phyloP scores from a whole-genome alignment of 306 rosid species.

The Cucumis hystrix region DNA sequence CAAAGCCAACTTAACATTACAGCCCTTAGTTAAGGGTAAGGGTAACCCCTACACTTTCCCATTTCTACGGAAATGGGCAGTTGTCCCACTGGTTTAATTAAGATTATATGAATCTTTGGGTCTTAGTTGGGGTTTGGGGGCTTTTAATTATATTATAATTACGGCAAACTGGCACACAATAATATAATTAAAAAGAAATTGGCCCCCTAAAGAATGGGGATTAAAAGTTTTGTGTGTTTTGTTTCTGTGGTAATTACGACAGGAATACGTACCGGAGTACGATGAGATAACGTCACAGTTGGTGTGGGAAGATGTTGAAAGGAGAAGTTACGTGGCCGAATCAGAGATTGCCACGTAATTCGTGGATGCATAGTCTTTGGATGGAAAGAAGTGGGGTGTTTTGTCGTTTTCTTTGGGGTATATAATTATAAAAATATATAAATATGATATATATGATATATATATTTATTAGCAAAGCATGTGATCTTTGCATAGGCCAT shows the following conservation, averaged over 20 bases:
- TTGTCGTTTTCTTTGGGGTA: conserved; percentile 38
- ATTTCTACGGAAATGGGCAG: not conserved
- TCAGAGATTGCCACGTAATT: conserved; percentile 67
- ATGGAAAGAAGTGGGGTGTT: not conserved
- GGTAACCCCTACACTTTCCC: not conserved
- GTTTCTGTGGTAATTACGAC: conserved; percentile 8
- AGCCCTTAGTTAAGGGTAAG: not conserved
- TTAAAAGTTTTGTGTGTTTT: not conserved
- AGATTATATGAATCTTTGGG: not conserved
- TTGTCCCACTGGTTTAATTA: not conserved
- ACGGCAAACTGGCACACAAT: not conserved
- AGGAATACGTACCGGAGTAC: conserved; percentile 83
- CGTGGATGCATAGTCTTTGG: not conserved
- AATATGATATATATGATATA: not conserved
- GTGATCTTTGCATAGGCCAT: conserved; percentile 2
- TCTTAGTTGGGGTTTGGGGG: not conserved
- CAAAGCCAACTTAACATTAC: not conserved
- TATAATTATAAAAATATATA: conserved; percentile 11
- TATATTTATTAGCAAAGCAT: not conserved
- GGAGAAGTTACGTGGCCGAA: conserved; percentile 48
- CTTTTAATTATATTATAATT: not conserved
- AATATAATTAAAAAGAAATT: not conserved
- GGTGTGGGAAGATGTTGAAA: conserved; percentile 83
- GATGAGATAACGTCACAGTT: conserved; percentile 82
- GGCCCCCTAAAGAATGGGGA: not conserved